Evolutionary conservation across 2,329 filamentous ascomycete species (phyloP).

Genomic region (Phaeosphaeriaceae sp.): DNA sequence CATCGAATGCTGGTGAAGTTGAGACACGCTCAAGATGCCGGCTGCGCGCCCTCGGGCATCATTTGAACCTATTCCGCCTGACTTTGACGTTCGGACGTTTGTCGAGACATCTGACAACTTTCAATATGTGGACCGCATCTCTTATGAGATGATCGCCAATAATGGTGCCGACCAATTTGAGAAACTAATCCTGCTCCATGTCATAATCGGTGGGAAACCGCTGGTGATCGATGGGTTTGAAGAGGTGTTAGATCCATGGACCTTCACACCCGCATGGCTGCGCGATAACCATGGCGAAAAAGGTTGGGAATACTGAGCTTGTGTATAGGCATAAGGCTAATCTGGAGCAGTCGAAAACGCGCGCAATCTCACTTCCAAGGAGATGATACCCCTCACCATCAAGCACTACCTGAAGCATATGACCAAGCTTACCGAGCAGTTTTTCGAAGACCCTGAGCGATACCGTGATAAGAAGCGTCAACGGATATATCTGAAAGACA

Average conservation of each 20-base stretch:
- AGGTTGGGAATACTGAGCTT: conserved; percentile 58
- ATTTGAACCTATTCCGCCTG: conserved; percentile 88
- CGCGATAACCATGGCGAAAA: conserved; percentile 79
- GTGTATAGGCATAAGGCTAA: conserved; percentile 31
- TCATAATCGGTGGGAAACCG: conserved; percentile 84
- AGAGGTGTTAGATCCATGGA: conserved; percentile 71
- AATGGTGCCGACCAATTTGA: conserved; percentile 83
- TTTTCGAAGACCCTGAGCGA: conserved; percentile 68
- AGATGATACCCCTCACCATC: conserved; percentile 82
- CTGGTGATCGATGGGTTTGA: conserved; percentile 92
- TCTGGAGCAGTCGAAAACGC: conserved; percentile 74
- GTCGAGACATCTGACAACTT: conserved; percentile 85
- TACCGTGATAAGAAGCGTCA: conserved; percentile 82
- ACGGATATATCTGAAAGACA: conserved; percentile 93
- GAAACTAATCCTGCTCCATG: conserved; percentile 81
- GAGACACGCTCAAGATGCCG: conserved; percentile 65
- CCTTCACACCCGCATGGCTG: conserved; percentile 84
- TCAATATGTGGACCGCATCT: conserved; percentile 82
- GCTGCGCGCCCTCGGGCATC: conserved; percentile 80
- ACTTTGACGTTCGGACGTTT: conserved; percentile 77
- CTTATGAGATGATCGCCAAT: conserved; percentile 76
- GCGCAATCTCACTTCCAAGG: conserved; percentile 75
- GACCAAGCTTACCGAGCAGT: conserved; percentile 82
- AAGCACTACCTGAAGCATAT: conserved; percentile 91
- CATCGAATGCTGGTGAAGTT: conserved; percentile 7